Percentiles rank a stretch among this genome's conserved stretches.
Evolutionary conservation across 2,329 filamentous ascomycete genomes (phyloP).

Genomic region (Pseudogymnoascus sp.): DNA sequence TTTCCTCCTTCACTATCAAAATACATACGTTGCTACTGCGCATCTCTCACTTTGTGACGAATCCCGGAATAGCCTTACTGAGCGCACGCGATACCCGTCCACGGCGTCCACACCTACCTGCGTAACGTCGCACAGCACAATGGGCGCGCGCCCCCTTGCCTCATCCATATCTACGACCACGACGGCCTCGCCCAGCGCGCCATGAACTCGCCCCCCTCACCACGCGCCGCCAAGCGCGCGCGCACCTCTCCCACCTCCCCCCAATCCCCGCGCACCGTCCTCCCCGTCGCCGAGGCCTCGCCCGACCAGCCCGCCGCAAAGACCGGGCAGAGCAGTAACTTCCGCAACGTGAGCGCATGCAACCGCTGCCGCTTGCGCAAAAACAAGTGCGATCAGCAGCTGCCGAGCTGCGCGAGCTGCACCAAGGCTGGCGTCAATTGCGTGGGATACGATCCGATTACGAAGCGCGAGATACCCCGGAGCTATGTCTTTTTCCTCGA

Average conservation of each 20-base stretch:
- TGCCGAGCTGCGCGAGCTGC: slow-evolving; percentile 85
- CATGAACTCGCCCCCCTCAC: slow-evolving; percentile 2
- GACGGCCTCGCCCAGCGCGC: neutral
- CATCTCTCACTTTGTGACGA: neutral
- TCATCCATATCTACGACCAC: neutral
- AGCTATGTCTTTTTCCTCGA: slow-evolving; percentile 95
- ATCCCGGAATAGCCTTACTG: neutral
- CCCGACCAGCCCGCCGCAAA: slow-evolving; percentile 28
- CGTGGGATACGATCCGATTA: slow-evolving; percentile 93
- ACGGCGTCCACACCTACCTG: neutral
- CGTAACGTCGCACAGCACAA: slow-evolving; percentile 4
- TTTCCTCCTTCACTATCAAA: neutral
- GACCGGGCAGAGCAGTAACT: slow-evolving; percentile 53
- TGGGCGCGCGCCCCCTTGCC: neutral
- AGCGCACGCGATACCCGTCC: neutral
- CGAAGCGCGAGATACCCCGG: slow-evolving; percentile 83
- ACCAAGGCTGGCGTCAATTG: slow-evolving; percentile 88
- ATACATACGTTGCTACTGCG: neutral
- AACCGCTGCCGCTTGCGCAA: slow-evolving; percentile 88
- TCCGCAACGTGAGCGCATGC: slow-evolving; percentile 87
- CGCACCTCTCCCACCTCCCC: neutral
- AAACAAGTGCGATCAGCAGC: slow-evolving; percentile 87
- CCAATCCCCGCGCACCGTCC: neutral
- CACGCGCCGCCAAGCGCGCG: neutral
- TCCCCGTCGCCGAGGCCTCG: neutral